Base-by-base conservation (phyloP, 1,284 basidiomycete genomes). In the Taiwanofungus camphoratus region DNA sequence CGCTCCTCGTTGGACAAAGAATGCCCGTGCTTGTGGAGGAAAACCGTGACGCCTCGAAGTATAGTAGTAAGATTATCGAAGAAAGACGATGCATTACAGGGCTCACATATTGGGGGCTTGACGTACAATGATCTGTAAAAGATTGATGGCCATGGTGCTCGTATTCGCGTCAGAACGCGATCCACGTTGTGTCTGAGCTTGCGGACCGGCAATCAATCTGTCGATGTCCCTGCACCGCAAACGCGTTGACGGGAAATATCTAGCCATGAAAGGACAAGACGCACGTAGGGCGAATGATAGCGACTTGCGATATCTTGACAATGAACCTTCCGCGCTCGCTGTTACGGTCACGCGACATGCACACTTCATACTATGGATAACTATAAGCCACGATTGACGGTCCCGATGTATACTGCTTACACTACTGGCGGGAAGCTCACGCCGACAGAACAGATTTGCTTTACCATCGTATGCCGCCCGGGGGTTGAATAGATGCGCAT, bases 21-120 rank as follows among this genome's bases (percentile, higher is more conserved):
- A 51, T 2, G 49, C 42, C 9, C 43, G 41, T 1, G 54, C 48
- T 15, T 55, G 48, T 3, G 47, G 46, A 9, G 52, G 51, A 23
- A 55, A 56, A 5, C 51, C 42, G 36, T 56, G 57, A 3, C 52
- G 47, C 37, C 54, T 58, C 36, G 2, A 29, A 18, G 5, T 26
- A 31, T 4, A 2, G 27, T 21, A n/a, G 41, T 32, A 4, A 39
- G 4, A 13, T 1, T 4, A 6, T 12, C 9, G 5, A 12, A 19
- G n/a, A 7, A 31, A 24, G 5, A 23, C 6, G 4, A 36, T 9
- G 13, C 13, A 1, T 15, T 5, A 39, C 47, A 12, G n/a, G n/a
- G n/a, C n/a, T n/a, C 24, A 58, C 50, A 56, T 45, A 33, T 60
- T 60, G 3, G 57, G 50, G 5, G 53, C 53, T 32, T 60, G 59